Evolutionary conservation across 225 moss, liverwort and hornwort genomes (phyloP).

Genomic region (Sphagnum tenellum): DNA sequence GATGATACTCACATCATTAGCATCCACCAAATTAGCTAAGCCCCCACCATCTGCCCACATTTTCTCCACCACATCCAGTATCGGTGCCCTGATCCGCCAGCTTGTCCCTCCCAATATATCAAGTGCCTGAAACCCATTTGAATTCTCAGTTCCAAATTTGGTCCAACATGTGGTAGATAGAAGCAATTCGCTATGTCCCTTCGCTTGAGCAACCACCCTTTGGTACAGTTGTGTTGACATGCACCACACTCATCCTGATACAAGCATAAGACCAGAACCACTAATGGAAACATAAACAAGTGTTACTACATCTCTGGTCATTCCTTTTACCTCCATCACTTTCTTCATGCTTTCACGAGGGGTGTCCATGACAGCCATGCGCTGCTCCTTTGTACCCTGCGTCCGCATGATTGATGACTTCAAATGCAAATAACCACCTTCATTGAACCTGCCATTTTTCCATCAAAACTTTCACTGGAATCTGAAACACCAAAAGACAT

Average conservation of each 20-base stretch:
- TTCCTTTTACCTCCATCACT: conserved; percentile 21
- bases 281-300: too few species aligned
- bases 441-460: conserved; percentile 22
- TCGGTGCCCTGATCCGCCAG: conserved; percentile 57
- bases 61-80: conserved; percentile 62
- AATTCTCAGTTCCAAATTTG: too few species aligned
- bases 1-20: conserved; percentile 43
- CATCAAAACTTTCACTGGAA: too few species aligned
- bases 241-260: too few species aligned
- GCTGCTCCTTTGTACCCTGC: conserved; percentile 41
- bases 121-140: conserved; percentile 40
- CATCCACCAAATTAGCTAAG: conserved; percentile 60
- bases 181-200: too few species aligned
- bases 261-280: too few species aligned
- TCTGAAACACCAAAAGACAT: too few species aligned
- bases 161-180: too few species aligned
- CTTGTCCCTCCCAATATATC: conserved; percentile 50
- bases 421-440: conserved; percentile 41
- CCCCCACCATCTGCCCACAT: conserved; percentile 68
- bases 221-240: too few species aligned
- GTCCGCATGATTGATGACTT: conserved; percentile 45
- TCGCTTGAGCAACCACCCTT: too few species aligned
- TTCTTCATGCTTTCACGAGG: conserved; percentile 28
- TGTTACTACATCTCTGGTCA: too few species aligned
- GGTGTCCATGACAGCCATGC: conserved; percentile 30